Evolutionary conservation across 2,329 filamentous ascomycete genomes (phyloP).

Genomic region (Botrytis hyacinthi): DNA sequence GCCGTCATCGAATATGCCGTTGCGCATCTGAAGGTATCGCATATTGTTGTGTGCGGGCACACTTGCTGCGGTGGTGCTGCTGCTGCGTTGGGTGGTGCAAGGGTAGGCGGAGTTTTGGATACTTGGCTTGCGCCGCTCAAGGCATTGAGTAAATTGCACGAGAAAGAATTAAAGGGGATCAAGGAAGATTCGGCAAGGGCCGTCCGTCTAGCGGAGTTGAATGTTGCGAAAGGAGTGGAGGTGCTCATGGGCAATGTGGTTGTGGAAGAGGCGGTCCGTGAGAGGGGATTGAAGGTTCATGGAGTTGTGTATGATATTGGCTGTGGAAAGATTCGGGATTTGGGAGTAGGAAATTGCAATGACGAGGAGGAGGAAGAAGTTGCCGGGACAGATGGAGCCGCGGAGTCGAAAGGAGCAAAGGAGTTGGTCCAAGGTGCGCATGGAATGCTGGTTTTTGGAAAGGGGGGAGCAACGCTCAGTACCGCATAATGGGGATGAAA

Average conservation of each 20-base stretch:
- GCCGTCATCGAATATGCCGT: conserved; percentile 81
- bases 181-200: conserved; percentile 53
- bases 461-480: conserved; percentile 42
- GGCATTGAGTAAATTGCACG: conserved; percentile 46
- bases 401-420: conserved; percentile 8
- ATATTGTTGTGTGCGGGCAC: conserved; percentile 70
- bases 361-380: conserved; percentile 23
- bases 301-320: conserved; percentile 71
- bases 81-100: conserved; percentile 51
- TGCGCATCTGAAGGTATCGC: conserved; percentile 65
- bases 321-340: conserved; percentile 49
- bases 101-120: conserved; percentile 54
- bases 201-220: conserved; percentile 69
- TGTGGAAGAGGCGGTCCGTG: conserved; percentile 67
- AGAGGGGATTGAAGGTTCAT: conserved; percentile 71
- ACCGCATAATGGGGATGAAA: conserved; percentile 6
- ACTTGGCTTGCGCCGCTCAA: conserved; percentile 54
- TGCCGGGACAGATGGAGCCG: conserved; percentile 39
- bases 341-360: conserved; percentile 44
- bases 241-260: conserved; percentile 66
- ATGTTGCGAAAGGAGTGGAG: conserved; percentile 67
- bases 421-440: conserved; percentile 45
- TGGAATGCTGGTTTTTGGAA: conserved; percentile 51
- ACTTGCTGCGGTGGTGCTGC: conserved; percentile 65
- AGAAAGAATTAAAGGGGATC: conserved; percentile 55